Evolutionary conservation across 768 basidiomycete species (phyloP), one percentile per base, ranked within the genome.

Genomic region (Collybiopsis luxurians): DNA sequence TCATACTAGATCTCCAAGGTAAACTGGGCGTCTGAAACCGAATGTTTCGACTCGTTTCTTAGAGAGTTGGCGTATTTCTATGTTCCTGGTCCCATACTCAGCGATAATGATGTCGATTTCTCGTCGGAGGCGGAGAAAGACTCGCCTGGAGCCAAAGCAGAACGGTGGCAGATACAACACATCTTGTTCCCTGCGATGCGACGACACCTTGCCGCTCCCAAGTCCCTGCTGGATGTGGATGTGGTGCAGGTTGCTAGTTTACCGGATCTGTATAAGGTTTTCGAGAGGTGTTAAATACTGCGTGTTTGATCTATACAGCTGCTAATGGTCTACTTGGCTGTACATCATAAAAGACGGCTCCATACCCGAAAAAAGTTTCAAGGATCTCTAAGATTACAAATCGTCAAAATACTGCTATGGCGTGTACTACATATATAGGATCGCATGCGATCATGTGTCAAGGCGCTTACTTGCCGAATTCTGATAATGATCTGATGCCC

Each of bases 1-100:
- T n/a, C 56, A 19, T 9, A 7, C n/a, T 17, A 4, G 15, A n/a
- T n/a, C n/a, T 31, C 24, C 17, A 62, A 98, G 90, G 93, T 98
- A 26, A 78, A 95, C 64, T 99, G 97, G 97, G 78, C 79, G 19
- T 78, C 81, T 0, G 97, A 99, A 67, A 75, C 75, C 27, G 87
- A 84, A 57, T 99, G 97, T 66, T 98, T 99, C 66, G 79, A 82
- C 19, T 81, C 85, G 0, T 90, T 98, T 67, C 75, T 96, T 27
- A 85, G 87, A 34, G 97, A 99, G 69, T 76, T 99, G 6, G 93
- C 95, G 2, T 92, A 84, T 67, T 98, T 98, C 73, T 94, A 97
- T 68, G 80, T 85, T 0, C 90, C 93, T 1, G 82, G 85, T 39
- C 83, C 82, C 2, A 63, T 78, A 1, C 11, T 30, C 23, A 56